Conservation (phyloP, 495 filamentous ascomycete species). For the Neurospora africana region DNA sequence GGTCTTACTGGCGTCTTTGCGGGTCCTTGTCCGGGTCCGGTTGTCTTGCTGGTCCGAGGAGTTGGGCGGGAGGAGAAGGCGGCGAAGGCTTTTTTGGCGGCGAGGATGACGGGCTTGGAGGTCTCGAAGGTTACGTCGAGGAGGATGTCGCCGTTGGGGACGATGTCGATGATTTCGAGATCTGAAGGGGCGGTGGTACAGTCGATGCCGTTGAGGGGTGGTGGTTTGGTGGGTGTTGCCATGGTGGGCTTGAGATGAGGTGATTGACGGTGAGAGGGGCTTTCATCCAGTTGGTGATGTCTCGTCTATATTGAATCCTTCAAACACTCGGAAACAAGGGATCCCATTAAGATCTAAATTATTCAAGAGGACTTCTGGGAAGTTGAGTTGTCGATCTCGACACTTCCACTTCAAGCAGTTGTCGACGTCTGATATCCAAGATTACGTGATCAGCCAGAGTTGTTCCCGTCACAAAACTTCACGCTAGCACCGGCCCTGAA, state of each 20-base stretch:
- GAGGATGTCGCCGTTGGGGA: constrained; percentile 42
- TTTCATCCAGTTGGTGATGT: not conserved
- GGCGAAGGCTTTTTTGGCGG: not conserved
- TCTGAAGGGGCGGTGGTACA: not conserved
- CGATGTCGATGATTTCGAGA: constrained; percentile 32
- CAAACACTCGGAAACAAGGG: not conserved
- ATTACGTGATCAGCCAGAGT: not conserved
- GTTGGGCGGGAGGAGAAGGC: not conserved
- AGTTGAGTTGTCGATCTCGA: not conserved
- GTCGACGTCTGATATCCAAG: not conserved
- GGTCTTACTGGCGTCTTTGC: constrained; percentile 15
- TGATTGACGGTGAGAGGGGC: not conserved
- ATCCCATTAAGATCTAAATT: not conserved
- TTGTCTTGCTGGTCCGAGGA: constrained; percentile 6
- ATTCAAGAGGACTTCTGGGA: not conserved
- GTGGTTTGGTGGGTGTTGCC: not conserved
- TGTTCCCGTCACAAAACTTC: not conserved
- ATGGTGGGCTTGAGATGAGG: not conserved
- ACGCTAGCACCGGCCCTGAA: not conserved
- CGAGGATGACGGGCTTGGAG: constrained; percentile 16
- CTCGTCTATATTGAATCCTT: not conserved
- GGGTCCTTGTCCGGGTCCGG: not conserved
- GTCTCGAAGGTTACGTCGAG: constrained; percentile 45
- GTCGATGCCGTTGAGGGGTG: not conserved
- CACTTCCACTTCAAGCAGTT: not conserved